These are phyloP conservation scores for Trypanosoma avium DNA, from an alignment of 208 protist species.

Conservation along the genomic window DNA sequence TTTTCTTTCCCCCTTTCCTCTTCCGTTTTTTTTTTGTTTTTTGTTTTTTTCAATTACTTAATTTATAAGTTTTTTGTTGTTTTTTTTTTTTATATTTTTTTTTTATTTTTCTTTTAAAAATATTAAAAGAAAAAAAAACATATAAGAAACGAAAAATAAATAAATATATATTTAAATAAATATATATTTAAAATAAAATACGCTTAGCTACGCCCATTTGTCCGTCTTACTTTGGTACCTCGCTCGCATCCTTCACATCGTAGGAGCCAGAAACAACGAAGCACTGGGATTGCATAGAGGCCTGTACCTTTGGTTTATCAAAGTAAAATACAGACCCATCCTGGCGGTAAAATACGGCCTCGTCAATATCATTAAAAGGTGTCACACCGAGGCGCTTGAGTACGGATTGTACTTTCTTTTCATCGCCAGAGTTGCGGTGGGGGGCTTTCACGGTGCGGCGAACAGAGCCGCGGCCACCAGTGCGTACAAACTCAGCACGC, in stretches of 20 bases:
- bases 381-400: slow-evolving; percentile 94
- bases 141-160: slow-evolving; percentile 2
- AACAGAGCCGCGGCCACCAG: slow-evolving; percentile 96
- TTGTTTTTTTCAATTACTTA: not conserved
- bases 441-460: slow-evolving; percentile 78
- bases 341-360: slow-evolving; percentile 97
- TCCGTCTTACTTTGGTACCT: slow-evolving; percentile 56
- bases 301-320: slow-evolving; percentile 97
- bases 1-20: slow-evolving; percentile 37
- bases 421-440: slow-evolving; percentile 84
- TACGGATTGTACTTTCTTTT: slow-evolving; percentile 94
- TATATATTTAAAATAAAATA: too few species aligned
- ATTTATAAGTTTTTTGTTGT: not conserved
- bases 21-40: not conserved
- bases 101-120: slow-evolving; percentile 3
- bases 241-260: slow-evolving; percentile 71
- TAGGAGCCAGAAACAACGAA: slow-evolving; percentile 95
- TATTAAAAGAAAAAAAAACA: slow-evolving; percentile 15
- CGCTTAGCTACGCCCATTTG: not conserved
- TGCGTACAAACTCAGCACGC: slow-evolving; percentile 92
- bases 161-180: slow-evolving; percentile 19
- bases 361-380: slow-evolving; percentile 96
- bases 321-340: slow-evolving; percentile 97
- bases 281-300: slow-evolving; percentile 95
- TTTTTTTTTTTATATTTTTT: not conserved